These are phyloP conservation scores for Groenewaldozyma tartarivorans DNA, from an alignment of 805 yeast species.

Conservation along the genomic window DNA sequence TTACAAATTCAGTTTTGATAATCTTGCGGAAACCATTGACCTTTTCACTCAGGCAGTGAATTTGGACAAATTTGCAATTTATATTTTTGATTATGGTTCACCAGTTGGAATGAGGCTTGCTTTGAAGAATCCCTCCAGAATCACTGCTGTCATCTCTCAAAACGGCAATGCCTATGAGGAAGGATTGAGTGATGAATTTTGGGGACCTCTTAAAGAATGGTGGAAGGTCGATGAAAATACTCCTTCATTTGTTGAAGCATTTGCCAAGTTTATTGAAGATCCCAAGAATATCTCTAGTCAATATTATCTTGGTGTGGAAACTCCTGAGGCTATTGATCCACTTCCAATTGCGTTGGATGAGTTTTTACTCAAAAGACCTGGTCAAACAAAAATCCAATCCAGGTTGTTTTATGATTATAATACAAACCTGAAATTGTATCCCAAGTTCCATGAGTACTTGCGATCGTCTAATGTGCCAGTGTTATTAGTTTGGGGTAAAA, in stretches of 20 bases:
- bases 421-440: slow-evolving; percentile 29
- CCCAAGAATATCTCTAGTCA: slow-evolving; percentile 18
- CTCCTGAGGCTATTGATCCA: slow-evolving; percentile 26
- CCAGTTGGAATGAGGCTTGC: slow-evolving; percentile 35
- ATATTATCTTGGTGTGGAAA: slow-evolving; percentile 27
- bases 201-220: slow-evolving; percentile 29
- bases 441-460: slow-evolving; percentile 30
- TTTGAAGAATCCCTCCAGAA: slow-evolving; percentile 24
- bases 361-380: slow-evolving; percentile 21
- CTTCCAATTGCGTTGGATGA: slow-evolving; percentile 26
- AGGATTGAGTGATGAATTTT: slow-evolving; percentile 31
- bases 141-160: slow-evolving; percentile 31
- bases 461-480: slow-evolving; percentile 28
- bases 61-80: slow-evolving; percentile 26
- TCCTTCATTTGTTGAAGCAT: slow-evolving; percentile 10
- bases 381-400: slow-evolving; percentile 26
- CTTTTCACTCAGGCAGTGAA: slow-evolving; percentile 24
- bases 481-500: slow-evolving; percentile 34
- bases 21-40: slow-evolving; percentile 26
- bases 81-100: slow-evolving; percentile 38
- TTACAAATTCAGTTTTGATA: slow-evolving; percentile 27
- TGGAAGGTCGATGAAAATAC: slow-evolving; percentile 24
- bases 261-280: slow-evolving; percentile 4
- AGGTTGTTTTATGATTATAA: slow-evolving; percentile 30
- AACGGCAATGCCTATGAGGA: slow-evolving; percentile 39